Base-by-base conservation (phyloP, 306 rosid species). In the Begonia masoniana region DNA sequence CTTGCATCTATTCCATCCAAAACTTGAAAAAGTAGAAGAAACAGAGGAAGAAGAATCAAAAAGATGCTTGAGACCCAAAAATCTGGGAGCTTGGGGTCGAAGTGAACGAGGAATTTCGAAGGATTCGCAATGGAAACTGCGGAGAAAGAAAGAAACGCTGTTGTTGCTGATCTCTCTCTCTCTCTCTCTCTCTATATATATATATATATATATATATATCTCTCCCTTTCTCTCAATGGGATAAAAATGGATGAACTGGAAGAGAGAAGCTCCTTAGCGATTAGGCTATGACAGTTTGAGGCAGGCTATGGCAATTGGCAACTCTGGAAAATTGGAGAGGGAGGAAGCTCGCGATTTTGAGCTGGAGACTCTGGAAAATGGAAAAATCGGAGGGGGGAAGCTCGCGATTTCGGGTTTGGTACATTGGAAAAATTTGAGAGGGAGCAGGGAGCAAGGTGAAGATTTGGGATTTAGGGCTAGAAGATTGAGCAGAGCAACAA, bases 151-250 rank as follows among this genome's bases (percentile, higher is more conserved):
- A 65, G 74, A 53, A 73, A 43, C 35, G 70, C 66, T 45, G 68
- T 69, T 62, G 65, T 57, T 21, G 62, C 67, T 61, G 74, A 52
- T 76, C 71, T 68, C 78, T 57, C 63, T 83, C 78, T 96, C 85
- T 91, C 19, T 80, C 71, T 58, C 14, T 60, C 47, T 54, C 43
- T 19, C 10, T 4, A n/a, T n/a, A n/a, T n/a, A n/a, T n/a, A n/a
- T n/a, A n/a, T n/a, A n/a, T n/a, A n/a, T n/a, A n/a, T n/a, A n/a
- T n/a, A n/a, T n/a, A n/a, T n/a, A n/a, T 24, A 2, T 4, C 31
- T 24, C 31, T 4, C 31, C 4, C 4, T 2, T 2, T 2, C 31
- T 24, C 31, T 4, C 31, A 24, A 4, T 24, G 31, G 4, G 31
- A 24, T 24, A 2, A 24, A 24, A 24, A 24, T 24, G 31, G 49